Evolutionary conservation across 2,329 filamentous ascomycete genomes (phyloP), one percentile per base, ranked within the genome.

Genomic region (Diplodia sapinea): DNA sequence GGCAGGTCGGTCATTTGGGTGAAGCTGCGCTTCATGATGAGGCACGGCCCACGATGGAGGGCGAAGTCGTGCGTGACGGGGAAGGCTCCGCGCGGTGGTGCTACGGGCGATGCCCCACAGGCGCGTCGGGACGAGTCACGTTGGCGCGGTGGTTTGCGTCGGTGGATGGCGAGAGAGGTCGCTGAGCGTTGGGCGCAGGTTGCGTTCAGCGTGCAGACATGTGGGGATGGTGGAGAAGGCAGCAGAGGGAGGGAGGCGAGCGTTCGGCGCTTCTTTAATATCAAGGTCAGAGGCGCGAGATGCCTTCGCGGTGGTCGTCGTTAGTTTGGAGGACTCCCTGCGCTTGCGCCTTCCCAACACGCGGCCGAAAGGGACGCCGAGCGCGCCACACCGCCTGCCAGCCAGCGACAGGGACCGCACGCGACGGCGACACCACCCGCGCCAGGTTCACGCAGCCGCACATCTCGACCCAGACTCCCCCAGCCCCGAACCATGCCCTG

Each of bases 11-110:
- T 61, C 43, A 67, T 67, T 26, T 67, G 65, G 33, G 65, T 47
- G 40, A 54, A 67, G n/a, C 55, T 51, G 33, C 65, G 65, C 65
- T 67, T 67, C 65, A 67, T 67, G 65, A 15, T 66, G 55, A 20
- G 64, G 13, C 36, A 51, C 31, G 47, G 17, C 31, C 47, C 36
- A 52, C 43, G 49, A 15, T 29, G 59, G 26, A 29, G n/a, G 23
- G 7, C 47, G 56, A 43, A 47, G 17, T 33, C 26, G 51, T n/a
- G 15, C 43, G 29, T n/a, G 29, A 56, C 54, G 36, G 55, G 55
- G 20, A 59, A 29, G 38, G 38, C 55, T 59, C 36, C 40, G 57
- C 57, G 40, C 29, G 59, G 47, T 38, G 59, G 20, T 15, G 29
- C 6, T 23, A n/a, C 31, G 31, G 50, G 7, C n/a, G 40, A n/a